phyloP scores from a whole-genome alignment of 352 stramenopile species.

The Peronospora destructor region DNA sequence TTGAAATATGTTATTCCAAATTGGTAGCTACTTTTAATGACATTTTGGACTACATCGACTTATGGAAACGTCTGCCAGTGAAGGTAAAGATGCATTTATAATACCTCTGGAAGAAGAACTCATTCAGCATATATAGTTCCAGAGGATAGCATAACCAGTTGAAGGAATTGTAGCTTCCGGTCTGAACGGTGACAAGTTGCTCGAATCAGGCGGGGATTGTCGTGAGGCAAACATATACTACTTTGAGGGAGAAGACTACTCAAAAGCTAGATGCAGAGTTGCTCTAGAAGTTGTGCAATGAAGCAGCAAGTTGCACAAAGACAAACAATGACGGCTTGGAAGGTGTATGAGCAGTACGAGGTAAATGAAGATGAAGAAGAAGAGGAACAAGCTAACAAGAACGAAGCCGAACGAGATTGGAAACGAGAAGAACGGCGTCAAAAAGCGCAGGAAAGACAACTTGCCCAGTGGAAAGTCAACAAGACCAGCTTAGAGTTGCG shows the following conservation, averaged over 20 bases:
- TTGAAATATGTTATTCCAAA: too few relatives aligned
- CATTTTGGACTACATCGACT: conserved; percentile 72
- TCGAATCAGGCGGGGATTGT: conserved; percentile 50
- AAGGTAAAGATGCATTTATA: conserved; percentile 13
- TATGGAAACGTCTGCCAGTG: conserved; percentile 29
- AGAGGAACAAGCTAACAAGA: conserved; percentile 25
- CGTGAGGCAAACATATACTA: conserved; percentile 81
- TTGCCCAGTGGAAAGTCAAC: too few relatives aligned
- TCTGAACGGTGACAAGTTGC: conserved; percentile 37
- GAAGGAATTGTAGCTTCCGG: not conserved
- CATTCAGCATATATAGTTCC: conserved; percentile 42
- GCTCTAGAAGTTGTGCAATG: conserved; percentile 33
- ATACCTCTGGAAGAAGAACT: conserved; percentile 51
- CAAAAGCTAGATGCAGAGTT: conserved; percentile 34
- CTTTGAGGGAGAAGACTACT: conserved; percentile 75
- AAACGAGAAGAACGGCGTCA: conserved; percentile 30
- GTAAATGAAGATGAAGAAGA: conserved; percentile 34
- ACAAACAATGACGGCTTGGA: conserved; percentile 25
- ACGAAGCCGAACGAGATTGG: conserved; percentile 35
- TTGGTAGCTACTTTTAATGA: too few relatives aligned
- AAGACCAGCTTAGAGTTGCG: too few relatives aligned
- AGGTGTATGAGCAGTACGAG: conserved; percentile 33
- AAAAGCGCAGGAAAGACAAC: too few relatives aligned
- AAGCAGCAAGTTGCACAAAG: conserved; percentile 20
- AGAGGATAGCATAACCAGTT: conserved; percentile 13